Evolutionary conservation across 306 rosid genomes (phyloP).

Genomic region (Malus orientalis): DNA sequence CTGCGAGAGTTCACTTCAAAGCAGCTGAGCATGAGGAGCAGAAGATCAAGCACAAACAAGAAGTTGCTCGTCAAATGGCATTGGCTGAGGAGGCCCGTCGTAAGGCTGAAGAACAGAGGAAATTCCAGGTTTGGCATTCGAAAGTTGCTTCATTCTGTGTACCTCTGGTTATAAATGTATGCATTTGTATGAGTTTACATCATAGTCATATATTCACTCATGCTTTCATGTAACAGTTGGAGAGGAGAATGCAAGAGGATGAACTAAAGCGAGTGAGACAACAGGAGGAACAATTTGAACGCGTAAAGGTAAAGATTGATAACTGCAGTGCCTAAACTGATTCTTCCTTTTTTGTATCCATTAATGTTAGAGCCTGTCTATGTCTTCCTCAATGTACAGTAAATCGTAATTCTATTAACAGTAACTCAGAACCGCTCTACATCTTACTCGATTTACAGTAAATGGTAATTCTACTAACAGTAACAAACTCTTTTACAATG

Average conservation of each 20-base stretch:
- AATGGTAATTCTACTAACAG: no score
- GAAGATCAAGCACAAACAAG: conserved; percentile 86
- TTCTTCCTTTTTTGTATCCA: neutral
- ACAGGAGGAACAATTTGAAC: conserved; percentile 91
- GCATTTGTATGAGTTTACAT: neutral
- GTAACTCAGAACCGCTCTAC: no score
- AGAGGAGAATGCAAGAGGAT: conserved; percentile 94
- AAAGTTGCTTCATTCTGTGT: conserved; percentile 12
- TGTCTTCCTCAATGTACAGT: no score
- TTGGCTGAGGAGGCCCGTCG: conserved; percentile 95
- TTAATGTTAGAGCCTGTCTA: neutral
- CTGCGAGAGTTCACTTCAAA: conserved; percentile 83
- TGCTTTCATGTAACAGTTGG: conserved; percentile 52
- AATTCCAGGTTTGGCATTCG: conserved; percentile 60
- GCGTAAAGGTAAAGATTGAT: conserved; percentile 61
- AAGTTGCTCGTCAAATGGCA: conserved; percentile 88
- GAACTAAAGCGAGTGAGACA: conserved; percentile 85
- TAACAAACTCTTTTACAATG: no score
- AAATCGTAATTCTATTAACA: no score
- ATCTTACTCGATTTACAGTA: no score
- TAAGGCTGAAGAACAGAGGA: conserved; percentile 94
- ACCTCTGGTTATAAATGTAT: conserved; percentile 2
- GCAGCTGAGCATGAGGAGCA: conserved; percentile 94
- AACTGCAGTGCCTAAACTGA: neutral
- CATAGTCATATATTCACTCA: neutral